Evolutionary conservation across 257 asterid genomes (phyloP).

Genomic region (Solanum corneliomulleri): DNA sequence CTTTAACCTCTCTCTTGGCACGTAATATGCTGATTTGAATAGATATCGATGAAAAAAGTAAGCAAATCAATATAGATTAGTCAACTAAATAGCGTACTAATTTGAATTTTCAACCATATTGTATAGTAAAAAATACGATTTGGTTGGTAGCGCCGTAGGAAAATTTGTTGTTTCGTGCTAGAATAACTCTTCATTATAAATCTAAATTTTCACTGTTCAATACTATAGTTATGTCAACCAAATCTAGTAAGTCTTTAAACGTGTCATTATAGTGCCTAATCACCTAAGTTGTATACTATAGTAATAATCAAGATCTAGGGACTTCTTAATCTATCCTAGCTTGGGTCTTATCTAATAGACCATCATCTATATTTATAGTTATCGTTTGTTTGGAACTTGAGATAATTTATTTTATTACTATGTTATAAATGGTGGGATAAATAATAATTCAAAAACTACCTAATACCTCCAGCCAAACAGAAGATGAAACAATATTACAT

Average conservation of each 20-base stretch:
- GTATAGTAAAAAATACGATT: neutral
- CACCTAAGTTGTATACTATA: neutral
- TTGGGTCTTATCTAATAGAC: neutral
- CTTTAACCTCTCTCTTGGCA: neutral
- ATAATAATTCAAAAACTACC: too few relatives aligned
- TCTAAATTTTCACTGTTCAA: neutral
- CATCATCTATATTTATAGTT: neutral
- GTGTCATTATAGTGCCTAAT: neutral
- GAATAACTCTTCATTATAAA: neutral
- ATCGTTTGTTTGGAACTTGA: too few relatives aligned
- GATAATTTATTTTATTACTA: too few relatives aligned
- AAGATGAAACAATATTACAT: too few relatives aligned
- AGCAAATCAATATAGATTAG: neutral
- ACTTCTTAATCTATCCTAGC: neutral
- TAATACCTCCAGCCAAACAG: too few relatives aligned
- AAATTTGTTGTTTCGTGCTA: neutral
- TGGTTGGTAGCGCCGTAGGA: neutral
- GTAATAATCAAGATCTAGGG: neutral
- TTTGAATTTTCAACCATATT: neutral
- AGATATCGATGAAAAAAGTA: neutral
- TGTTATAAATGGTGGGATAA: too few relatives aligned
- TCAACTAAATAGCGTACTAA: neutral
- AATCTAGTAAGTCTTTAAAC: neutral
- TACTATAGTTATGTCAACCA: neutral
- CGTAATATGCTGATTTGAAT: neutral